Conservation (phyloP, 495 filamentous ascomycete species). For the Penicillium riverlandense region DNA sequence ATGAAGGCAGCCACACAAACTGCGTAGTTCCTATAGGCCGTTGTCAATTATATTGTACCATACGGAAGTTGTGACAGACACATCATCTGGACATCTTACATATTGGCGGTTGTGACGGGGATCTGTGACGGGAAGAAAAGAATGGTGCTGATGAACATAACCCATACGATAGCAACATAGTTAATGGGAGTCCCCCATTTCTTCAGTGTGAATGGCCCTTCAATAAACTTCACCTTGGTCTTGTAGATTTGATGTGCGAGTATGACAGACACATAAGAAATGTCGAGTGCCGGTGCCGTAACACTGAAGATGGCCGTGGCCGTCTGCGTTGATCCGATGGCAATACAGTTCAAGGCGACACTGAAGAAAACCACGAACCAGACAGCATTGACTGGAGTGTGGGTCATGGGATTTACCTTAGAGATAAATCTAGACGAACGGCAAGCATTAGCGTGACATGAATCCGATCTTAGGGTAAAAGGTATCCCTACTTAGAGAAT, state of each 20-base stretch:
- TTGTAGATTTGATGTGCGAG: constrained; percentile 56
- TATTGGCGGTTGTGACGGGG: constrained; percentile 57
- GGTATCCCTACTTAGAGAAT: constrained; percentile 46
- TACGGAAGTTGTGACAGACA: background rate
- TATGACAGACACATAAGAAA: constrained; percentile 64
- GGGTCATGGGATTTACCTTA: constrained; percentile 49
- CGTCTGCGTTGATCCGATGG: constrained; percentile 60
- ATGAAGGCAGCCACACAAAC: constrained; percentile 59
- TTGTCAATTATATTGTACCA: background rate
- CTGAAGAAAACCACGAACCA: constrained; percentile 66
- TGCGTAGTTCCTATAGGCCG: constrained; percentile 53
- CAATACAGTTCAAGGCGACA: constrained; percentile 54
- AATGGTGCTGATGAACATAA: constrained; percentile 59
- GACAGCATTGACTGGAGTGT: constrained; percentile 61
- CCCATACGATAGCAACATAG: constrained; percentile 54
- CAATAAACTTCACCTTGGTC: constrained; percentile 49
- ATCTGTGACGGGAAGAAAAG: constrained; percentile 58
- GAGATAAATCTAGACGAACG: constrained; percentile 41
- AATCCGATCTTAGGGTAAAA: background rate
- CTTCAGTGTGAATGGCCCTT: constrained; percentile 60
- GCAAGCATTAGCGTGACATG: background rate
- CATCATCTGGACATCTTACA: constrained; percentile 26
- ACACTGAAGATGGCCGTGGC: constrained; percentile 65
- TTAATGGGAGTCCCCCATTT: constrained; percentile 54
- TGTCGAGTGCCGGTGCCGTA: constrained; percentile 61